phyloP scores from a whole-genome alignment of 2,329 filamentous ascomycete species.

The Hypoxylon sp. region DNA sequence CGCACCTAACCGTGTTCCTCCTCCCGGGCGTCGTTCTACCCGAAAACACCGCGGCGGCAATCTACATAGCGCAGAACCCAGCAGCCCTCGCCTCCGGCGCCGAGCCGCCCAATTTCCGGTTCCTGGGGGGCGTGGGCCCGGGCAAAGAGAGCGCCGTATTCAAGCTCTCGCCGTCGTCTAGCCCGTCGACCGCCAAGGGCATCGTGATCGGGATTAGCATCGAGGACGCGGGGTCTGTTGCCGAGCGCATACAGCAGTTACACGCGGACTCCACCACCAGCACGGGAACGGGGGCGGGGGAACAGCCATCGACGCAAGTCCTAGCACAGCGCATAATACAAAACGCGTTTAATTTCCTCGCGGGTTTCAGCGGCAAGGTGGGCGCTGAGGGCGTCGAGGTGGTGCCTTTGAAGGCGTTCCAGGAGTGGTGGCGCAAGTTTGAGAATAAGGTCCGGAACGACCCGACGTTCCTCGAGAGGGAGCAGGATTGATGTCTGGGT shows the following conservation, averaged over 20 bases:
- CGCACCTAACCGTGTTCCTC: slow-evolving; percentile 90
- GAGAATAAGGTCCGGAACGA: slow-evolving; percentile 87
- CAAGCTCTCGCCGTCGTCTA: slow-evolving; percentile 65
- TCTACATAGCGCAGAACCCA: slow-evolving; percentile 78
- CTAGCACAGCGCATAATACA: slow-evolving; percentile 94
- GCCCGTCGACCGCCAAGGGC: slow-evolving; percentile 44
- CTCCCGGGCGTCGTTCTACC: slow-evolving; percentile 83
- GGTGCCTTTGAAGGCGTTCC: slow-evolving; percentile 93
- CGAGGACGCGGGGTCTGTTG: slow-evolving; percentile 80
- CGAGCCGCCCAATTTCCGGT: slow-evolving; percentile 74
- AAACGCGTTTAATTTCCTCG: slow-evolving; percentile 96
- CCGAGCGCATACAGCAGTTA: slow-evolving; percentile 57
- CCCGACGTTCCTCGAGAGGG: slow-evolving; percentile 87
- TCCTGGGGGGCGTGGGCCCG: slow-evolving; percentile 89
- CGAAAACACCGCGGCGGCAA: slow-evolving; percentile 82
- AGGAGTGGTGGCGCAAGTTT: slow-evolving; percentile 99
- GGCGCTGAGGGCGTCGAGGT: slow-evolving; percentile 79
- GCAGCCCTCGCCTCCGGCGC: slow-evolving; percentile 57
- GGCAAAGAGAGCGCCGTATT: slow-evolving; percentile 95
- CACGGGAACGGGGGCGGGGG: not conserved
- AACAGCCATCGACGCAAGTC: slow-evolving; percentile 73
- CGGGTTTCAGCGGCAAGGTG: slow-evolving; percentile 81
- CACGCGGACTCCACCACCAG: slow-evolving; percentile 23
- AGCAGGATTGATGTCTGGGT: slow-evolving; percentile 57
- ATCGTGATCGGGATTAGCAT: slow-evolving; percentile 85